Evolutionary conservation across 441 rosid genomes (phyloP), one percentile per base, ranked within the genome.

Genomic region (Pelargonium citronellum): DNA sequence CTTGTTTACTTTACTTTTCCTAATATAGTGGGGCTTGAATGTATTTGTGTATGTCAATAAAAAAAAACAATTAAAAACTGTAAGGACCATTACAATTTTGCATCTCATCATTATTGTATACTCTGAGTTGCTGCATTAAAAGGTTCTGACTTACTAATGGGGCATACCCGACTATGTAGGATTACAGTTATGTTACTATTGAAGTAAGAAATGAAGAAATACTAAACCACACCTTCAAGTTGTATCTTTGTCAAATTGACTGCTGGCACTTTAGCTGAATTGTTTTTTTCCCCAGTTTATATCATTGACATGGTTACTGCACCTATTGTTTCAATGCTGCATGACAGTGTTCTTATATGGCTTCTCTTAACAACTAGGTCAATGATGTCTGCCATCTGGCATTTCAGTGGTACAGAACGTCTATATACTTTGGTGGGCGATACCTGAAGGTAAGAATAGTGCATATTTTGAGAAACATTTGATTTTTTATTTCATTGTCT

Each of bases 361-460:
- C 6, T 70, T 57, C 65, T 70, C 72, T 39, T 16, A 27, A 27
- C 64, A 75, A 73, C 66, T 71, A 91, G 97, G 87, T 83, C 51
- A 82, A 78, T 68, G 83, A 84, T 79, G 95, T 96, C 77, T 89
- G 95, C 86, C 62, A 58, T 75, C 73, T 90, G 87, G 84, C 78
- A 41, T 76, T 84, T 70, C 75, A 69, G 51, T 88, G 91, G 87
- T 72, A 78, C 84, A 87, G 85, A 83, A 84, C 83, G 63, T 86
- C 91, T 70, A 78, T 94, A 74, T 94, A 77, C 78, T 77, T 94
- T 61, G 91, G 95, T 81, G 99, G 97, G 67, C 87, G 99, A 78
- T 94, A 94, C 84, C 76, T 91, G 69, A 94, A 94, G 86, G 97
- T 89, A 80, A 79, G 86, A 49, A 61, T 30, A 68, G 68, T 15